Conservation (phyloP, 176 grass and related monocot genomes). For the Oryza glaberrima region DNA sequence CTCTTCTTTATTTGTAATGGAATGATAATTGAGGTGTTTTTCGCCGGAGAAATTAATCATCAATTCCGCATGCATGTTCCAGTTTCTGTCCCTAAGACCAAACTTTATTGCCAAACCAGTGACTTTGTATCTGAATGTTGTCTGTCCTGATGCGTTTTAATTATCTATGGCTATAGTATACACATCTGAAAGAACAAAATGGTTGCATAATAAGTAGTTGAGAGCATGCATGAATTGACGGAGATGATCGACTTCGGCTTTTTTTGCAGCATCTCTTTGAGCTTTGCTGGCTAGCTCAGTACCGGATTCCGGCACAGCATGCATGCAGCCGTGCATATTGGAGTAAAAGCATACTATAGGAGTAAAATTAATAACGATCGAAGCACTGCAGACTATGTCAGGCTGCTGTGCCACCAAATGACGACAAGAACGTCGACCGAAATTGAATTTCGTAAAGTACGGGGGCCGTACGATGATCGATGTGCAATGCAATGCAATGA, state of each 20-base stretch:
- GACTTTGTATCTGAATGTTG: neutral
- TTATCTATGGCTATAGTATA: neutral
- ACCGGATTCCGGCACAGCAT: neutral
- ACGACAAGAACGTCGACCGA: neutral
- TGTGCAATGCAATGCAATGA: neutral
- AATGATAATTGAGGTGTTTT: neutral
- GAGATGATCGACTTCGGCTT: neutral
- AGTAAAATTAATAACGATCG: neutral
- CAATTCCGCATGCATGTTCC: neutral
- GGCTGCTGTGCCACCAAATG: neutral
- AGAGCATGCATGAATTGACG: neutral
- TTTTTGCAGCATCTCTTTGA: constrained; percentile 2
- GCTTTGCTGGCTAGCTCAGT: neutral
- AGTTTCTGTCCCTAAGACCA: neutral
- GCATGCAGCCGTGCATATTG: neutral
- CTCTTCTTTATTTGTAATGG: neutral
- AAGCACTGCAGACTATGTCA: constrained; percentile 28
- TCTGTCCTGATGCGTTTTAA: neutral
- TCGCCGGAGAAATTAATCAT: neutral
- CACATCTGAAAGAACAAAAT: neutral
- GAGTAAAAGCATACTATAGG: neutral
- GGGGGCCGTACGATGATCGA: neutral
- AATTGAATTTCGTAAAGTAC: constrained; percentile 35
- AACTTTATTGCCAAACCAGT: neutral
- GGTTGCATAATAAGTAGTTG: neutral